A percentile compares a stretch with the other conserved stretches of the same genome.
Conservation (phyloP, 257 asterid genomes). For the Haberlea rhodopensis region DNA sequence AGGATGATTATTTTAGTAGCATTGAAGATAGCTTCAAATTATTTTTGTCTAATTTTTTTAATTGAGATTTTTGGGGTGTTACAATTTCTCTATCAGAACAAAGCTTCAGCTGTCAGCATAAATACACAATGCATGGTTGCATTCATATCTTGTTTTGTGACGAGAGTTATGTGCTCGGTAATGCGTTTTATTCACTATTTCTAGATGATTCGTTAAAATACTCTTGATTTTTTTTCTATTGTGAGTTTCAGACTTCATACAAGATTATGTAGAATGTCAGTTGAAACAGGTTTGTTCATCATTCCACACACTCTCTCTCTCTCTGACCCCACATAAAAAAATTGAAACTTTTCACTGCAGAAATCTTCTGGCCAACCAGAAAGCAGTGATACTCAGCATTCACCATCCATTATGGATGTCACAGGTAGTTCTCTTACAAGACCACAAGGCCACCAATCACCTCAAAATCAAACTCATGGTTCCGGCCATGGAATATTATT, state of each 20-base stretch:
- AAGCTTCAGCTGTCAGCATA: too few species aligned
- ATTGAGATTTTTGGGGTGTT: too few species aligned
- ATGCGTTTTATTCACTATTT: too few species aligned
- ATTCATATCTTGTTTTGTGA: background rate
- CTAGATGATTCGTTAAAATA: background rate
- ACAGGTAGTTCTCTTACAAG: slow-evolving; percentile 45
- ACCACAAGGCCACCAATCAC: slow-evolving; percentile 38
- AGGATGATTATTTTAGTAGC: too few species aligned
- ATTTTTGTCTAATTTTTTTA: too few species aligned
- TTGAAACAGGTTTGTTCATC: background rate
- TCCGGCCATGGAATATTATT: slow-evolving; percentile 44
- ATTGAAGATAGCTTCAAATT: too few species aligned
- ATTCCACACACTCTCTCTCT: background rate
- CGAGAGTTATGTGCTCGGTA: background rate
- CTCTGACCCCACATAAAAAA: too few species aligned
- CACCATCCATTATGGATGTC: slow-evolving; percentile 45
- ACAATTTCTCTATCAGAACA: too few species aligned
- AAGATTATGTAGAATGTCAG: background rate
- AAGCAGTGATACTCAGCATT: slow-evolving; percentile 36
- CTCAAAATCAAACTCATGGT: slow-evolving; percentile 46
- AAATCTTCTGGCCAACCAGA: slow-evolving; percentile 45
- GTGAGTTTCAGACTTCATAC: background rate
- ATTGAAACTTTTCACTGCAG: slow-evolving; percentile 31
- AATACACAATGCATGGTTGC: slow-evolving; percentile 4
- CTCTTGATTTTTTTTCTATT: too few species aligned